Percentiles rank a stretch among this genome's conserved stretches.
phyloP scores from a whole-genome alignment of 2,329 filamentous ascomycete species.

The Colletotrichum liaoningense region DNA sequence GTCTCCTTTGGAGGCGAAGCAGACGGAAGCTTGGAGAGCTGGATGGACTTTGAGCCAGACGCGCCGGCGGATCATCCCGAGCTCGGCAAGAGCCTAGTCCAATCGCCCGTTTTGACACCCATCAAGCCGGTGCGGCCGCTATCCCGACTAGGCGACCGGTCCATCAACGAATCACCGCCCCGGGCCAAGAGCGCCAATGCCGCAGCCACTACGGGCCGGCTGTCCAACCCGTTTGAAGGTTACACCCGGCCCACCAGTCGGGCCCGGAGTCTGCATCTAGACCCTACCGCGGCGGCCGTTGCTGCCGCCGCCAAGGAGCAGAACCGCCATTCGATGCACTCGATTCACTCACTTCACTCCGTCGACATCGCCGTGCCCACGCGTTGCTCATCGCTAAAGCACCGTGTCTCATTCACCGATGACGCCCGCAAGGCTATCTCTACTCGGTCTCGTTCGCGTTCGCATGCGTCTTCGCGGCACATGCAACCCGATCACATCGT shows the following conservation, averaged over 20 bases:
- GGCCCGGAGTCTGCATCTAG: constrained; percentile 33
- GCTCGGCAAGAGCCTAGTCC: constrained; percentile 29
- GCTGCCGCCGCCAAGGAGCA: constrained; percentile 1
- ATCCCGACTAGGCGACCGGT: constrained; percentile 28
- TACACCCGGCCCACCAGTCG: constrained; percentile 31
- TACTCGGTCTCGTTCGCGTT: constrained; percentile 15
- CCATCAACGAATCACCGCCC: constrained; percentile 31
- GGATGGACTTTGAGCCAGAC: constrained; percentile 39
- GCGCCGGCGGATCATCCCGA: constrained; percentile 23
- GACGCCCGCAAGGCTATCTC: constrained; percentile 29
- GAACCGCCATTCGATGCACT: constrained; percentile 16
- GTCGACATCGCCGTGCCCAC: constrained; percentile 34
- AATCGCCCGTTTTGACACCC: constrained; percentile 28
- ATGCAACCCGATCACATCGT: constrained; percentile 6
- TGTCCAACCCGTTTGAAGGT: constrained; percentile 32
- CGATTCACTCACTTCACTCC: constrained; percentile 5
- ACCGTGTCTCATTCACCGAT: constrained; percentile 26
- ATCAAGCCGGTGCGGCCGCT: constrained; percentile 32
- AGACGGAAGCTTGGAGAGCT: constrained; percentile 30
- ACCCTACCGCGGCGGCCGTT: not conserved
- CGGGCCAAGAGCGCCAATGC: constrained; percentile 31
- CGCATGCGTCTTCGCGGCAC: not conserved
- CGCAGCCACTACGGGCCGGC: constrained; percentile 17
- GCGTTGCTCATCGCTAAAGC: constrained; percentile 31
- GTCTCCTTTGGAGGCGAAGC: constrained; percentile 24